Conservation (phyloP, 2,329 filamentous ascomycete species). For the Talaromyces pinophilus region DNA sequence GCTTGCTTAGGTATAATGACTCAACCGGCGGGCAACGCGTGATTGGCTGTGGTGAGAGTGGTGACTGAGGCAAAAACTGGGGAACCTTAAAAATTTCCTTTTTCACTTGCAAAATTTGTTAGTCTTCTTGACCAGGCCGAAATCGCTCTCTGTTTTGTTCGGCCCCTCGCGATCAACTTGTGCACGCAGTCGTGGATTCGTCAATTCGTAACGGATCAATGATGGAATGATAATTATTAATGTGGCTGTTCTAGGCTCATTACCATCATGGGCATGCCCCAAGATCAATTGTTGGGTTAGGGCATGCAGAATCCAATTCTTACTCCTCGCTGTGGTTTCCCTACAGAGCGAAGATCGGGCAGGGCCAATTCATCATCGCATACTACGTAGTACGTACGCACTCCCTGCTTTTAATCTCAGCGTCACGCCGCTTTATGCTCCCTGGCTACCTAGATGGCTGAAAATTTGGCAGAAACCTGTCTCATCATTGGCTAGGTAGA, state of each 20-base stretch:
- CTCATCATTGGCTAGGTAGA: neutral
- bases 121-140: conserved; percentile 11
- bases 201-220: conserved; percentile 5
- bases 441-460: no score
- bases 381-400: neutral
- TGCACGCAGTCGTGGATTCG: neutral
- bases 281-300: neutral
- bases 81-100: conserved; percentile 21
- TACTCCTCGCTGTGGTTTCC: neutral
- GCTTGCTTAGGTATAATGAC: conserved; percentile 21
- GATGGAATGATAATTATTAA: neutral
- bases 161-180: neutral
- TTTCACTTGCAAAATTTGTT: conserved; percentile 5
- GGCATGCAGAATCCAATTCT: neutral
- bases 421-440: neutral
- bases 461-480: neutral
- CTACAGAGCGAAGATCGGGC: neutral
- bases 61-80: conserved; percentile 23
- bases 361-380: neutral
- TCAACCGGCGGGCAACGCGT: conserved; percentile 12
- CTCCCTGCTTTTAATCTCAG: neutral
- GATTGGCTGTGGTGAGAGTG: neutral
- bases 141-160: conserved; percentile 7
- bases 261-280: neutral
- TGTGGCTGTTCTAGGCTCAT: neutral